Conservation (phyloP, 2,329 filamentous ascomycete genomes). For the Coniochaeta sp. region DNA sequence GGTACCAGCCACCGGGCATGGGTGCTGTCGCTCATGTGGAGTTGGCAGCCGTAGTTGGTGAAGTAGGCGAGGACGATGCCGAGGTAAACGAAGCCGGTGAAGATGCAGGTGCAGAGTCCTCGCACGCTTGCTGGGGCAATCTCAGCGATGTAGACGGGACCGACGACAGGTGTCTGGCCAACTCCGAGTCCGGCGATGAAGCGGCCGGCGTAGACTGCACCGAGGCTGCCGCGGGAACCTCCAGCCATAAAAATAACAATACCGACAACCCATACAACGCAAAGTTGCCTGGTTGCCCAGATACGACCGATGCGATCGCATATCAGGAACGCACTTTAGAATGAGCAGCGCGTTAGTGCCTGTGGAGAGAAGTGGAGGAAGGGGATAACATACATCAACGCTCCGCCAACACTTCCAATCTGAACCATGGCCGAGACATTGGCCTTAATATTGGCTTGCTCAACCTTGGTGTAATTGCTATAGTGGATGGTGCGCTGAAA, state of each 20-base stretch:
- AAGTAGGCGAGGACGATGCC: conserved; percentile 78
- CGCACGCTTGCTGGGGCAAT: conserved; percentile 62
- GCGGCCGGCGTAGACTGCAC: conserved; percentile 55
- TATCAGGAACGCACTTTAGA: conserved; percentile 45
- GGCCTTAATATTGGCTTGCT: conserved; percentile 61
- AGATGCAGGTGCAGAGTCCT: conserved; percentile 67
- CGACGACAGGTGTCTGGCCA: conserved; percentile 60
- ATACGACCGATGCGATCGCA: conserved; percentile 57
- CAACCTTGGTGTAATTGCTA: conserved; percentile 39
- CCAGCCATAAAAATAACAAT: conserved; percentile 55
- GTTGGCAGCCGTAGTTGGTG: conserved; percentile 54
- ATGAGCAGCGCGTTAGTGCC: not conserved
- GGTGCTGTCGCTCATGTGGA: conserved; percentile 40
- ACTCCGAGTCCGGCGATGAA: conserved; percentile 62
- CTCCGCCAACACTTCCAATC: conserved; percentile 64
- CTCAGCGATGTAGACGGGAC: conserved; percentile 67
- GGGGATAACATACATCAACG: conserved; percentile 27
- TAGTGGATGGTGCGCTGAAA: conserved; percentile 57
- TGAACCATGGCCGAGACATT: conserved; percentile 81
- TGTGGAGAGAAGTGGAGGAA: not conserved
- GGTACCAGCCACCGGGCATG: conserved; percentile 53
- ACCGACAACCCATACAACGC: conserved; percentile 49
- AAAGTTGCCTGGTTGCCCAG: conserved; percentile 53
- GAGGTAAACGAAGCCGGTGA: conserved; percentile 65
- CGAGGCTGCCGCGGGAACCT: conserved; percentile 44